Evolutionary conservation across 1,139 yeast genomes (phyloP), one percentile per base, ranked within the genome.

Genomic region (Pneumocystis murina): DNA sequence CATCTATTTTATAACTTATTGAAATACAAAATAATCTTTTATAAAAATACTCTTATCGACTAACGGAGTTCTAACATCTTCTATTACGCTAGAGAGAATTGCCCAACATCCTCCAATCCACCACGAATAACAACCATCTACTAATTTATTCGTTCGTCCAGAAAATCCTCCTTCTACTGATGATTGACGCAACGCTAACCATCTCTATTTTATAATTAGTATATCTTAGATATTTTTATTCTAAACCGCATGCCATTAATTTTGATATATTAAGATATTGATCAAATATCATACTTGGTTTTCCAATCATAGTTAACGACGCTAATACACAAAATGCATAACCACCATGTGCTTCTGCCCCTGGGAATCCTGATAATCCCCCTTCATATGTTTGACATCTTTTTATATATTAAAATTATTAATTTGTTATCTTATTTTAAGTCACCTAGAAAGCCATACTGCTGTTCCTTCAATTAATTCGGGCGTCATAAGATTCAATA

Each of bases 311-410:
- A 68, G 83, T 80, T 60, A 87, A 76, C 12, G 87, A 80, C 0
- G 96, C 96, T 8, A 88, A 75, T 0, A 92, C 95, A 76, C 98
- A 92, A 72, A 82, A 94, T 0, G 97, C 84, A 73, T 92, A 92
- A 0, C 98, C 99, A 1, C 97, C 98, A 72, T 94, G 99, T 0
- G 97, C 97, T 73, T 94, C 99, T 62, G 87, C 85, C 10, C 76
- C 76, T 0, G 95, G 91, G 12, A 79, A 77, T 0, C 95, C 96
- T 1, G 92, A 87, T 75, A 91, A 87, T 0, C 98, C 98, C 33
- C 99, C 98, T 75, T 94, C 98, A 73, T 82, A 91, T 0, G 95
- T 87, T 73, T 92, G 98, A 70, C 97, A 89, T 12, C 72, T 69
- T 0, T 76, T 69, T n/a, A 48, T 48, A 24, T n/a, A 24, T 48